These are phyloP conservation scores for Aureobasidium namibiae DNA, from an alignment of 2,329 filamentous ascomycete genomes.

Conservation along the genomic window DNA sequence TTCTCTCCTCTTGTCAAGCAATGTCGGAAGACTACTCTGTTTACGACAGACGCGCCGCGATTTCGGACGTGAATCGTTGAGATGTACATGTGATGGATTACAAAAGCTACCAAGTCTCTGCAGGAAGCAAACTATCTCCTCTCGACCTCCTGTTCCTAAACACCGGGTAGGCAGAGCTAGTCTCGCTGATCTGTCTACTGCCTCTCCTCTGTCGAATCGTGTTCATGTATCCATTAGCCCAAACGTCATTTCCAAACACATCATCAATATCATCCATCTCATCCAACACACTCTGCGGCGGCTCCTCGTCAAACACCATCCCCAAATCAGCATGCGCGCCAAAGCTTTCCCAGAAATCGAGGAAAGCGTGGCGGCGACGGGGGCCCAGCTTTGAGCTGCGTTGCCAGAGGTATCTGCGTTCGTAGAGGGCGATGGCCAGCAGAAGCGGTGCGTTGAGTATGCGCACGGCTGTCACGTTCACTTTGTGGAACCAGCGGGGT, in stretches of 20 bases:
- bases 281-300: constrained; percentile 48
- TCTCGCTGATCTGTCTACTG: constrained; percentile 10
- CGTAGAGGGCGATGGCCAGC: constrained; percentile 60
- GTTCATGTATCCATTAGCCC: constrained; percentile 27
- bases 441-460: constrained; percentile 68
- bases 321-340: constrained; percentile 64
- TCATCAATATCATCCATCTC: constrained; percentile 43
- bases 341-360: constrained; percentile 58
- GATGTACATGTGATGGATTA: too few relatives aligned
- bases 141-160: constrained; percentile 7
- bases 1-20: neutral
- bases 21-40: too few relatives aligned
- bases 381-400: constrained; percentile 26
- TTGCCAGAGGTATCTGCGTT: constrained; percentile 62
- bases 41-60: too few relatives aligned
- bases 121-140: constrained; percentile 5
- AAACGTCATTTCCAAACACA: constrained; percentile 34
- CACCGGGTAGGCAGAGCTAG: constrained; percentile 7
- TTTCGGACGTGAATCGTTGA: too few relatives aligned
- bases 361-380: constrained; percentile 33
- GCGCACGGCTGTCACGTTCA: constrained; percentile 70
- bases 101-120: constrained; percentile 7
- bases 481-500: constrained; percentile 85
- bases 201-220: constrained; percentile 7
- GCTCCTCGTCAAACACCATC: constrained; percentile 63